Base-by-base conservation (phyloP, 148 eudicot species). In the Euryodendron excelsum region DNA sequence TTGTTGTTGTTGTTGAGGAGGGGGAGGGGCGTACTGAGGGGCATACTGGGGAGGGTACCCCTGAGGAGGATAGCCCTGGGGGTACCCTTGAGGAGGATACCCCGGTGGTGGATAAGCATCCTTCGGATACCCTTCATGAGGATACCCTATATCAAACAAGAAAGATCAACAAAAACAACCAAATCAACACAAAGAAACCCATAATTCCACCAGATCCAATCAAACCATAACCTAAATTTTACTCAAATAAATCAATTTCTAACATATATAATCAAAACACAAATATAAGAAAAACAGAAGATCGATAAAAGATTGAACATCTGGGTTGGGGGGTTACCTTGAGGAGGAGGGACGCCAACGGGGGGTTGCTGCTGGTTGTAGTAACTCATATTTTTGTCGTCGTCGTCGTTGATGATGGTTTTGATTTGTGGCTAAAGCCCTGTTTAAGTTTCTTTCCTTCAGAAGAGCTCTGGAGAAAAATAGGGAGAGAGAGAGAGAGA, bases 351-450 rank as follows among this genome's bases (percentile, higher is more conserved):
- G 2, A 80, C 92, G 27, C 98, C 98, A 52, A 91, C 91, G 5
- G 98, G 95, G 11, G 98, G 92, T 59, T 91, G 97, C 41, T 86
- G 85, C 79, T 90, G 92, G 76, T 85, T 88, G 90, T 94, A 94
- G 72, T 89, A 92, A 85, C 92, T 91, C 98, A 93, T 93, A 60
- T 37, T 52, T 15, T n/a, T n/a, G n/a, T n/a, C n/a, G n/a, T n/a
- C n/a, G n/a, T n/a, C n/a, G n/a, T n/a, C n/a, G n/a, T n/a, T n/a
- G n/a, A n/a, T n/a, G n/a, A n/a, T n/a, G n/a, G n/a, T n/a, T n/a
- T n/a, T n/a, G n/a, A n/a, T n/a, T n/a, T n/a, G n/a, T n/a, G n/a
- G n/a, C n/a, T n/a, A n/a, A n/a, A n/a, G n/a, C n/a, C n/a, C n/a
- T n/a, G n/a, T n/a, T n/a, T n/a, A n/a, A n/a, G n/a, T n/a, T n/a